phyloP scores from a whole-genome alignment of 306 rosid species.

The Quillaja saponaria region DNA sequence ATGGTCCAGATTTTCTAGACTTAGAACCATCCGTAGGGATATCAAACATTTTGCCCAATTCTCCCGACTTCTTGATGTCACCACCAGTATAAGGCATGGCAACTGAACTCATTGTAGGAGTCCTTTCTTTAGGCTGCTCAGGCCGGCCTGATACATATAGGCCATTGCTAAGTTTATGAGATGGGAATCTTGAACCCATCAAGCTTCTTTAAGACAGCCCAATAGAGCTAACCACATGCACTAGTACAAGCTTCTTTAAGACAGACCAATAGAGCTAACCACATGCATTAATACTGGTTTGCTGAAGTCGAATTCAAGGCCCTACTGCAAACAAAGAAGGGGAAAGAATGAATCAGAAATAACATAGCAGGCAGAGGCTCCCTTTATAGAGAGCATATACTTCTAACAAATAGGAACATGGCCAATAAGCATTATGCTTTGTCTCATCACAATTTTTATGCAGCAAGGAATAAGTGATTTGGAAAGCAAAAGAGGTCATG shows the following conservation, averaged over 20 bases:
- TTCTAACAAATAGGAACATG: constrained; percentile 2
- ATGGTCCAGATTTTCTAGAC: constrained; percentile 91
- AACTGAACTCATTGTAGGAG: constrained; percentile 90
- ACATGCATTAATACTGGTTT: constrained; percentile 3
- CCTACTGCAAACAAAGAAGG: constrained; percentile 49
- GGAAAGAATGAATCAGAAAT: constrained; percentile 1
- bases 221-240: constrained; percentile 27
- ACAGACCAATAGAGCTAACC: constrained; percentile 33
- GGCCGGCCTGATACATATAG: constrained; percentile 98
- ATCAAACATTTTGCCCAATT: constrained; percentile 97
- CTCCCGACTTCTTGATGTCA: constrained; percentile 92
- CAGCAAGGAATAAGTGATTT: not conserved
- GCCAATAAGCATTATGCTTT: not conserved
- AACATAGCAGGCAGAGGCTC: constrained; percentile 14
- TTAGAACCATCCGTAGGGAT: constrained; percentile 87
- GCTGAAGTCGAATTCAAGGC: constrained; percentile 25
- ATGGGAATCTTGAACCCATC: constrained; percentile 98
- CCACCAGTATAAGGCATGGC: constrained; percentile 99
- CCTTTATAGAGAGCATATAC: constrained; percentile 15
- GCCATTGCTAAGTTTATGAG: constrained; percentile 99
- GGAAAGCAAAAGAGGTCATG: constrained; percentile 1
- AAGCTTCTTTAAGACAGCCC: constrained; percentile 38
- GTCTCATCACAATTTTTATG: not conserved
- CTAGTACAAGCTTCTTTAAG: constrained; percentile 35
- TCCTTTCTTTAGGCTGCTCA: constrained; percentile 93